Percentiles rank a stretch among this genome's conserved stretches.
phyloP scores from a whole-genome alignment of 2,329 filamentous ascomycete genomes.

The Lachnellula hyalina region DNA sequence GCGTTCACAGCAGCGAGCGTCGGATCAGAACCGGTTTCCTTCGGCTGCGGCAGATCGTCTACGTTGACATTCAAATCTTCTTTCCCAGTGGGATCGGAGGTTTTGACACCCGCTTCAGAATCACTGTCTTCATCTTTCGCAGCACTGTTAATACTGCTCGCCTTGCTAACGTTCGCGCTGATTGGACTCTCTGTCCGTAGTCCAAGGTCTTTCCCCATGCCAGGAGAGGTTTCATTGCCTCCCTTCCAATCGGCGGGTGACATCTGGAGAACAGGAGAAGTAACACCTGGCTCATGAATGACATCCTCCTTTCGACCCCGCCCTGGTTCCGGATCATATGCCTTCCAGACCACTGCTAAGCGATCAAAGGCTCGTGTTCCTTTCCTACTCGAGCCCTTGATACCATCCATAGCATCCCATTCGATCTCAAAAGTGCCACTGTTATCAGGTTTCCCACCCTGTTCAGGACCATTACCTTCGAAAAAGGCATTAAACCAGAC shows the following conservation, averaged over 20 bases:
- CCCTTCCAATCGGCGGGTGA: slow-evolving; percentile 69
- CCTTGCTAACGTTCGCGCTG: slow-evolving; percentile 64
- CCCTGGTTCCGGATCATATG: slow-evolving; percentile 29
- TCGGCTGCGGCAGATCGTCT: slow-evolving; percentile 19
- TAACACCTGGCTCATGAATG: slow-evolving; percentile 59
- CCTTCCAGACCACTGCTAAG: slow-evolving; percentile 79
- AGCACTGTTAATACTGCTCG: slow-evolving; percentile 58
- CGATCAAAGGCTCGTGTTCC: slow-evolving; percentile 77
- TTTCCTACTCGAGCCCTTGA: slow-evolving; percentile 82
- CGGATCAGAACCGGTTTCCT: slow-evolving; percentile 16
- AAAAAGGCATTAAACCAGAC: slow-evolving; percentile 98
- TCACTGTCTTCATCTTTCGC: slow-evolving; percentile 15
- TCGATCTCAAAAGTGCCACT: slow-evolving; percentile 66
- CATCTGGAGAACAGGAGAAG: slow-evolving; percentile 66
- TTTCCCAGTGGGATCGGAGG: slow-evolving; percentile 24
- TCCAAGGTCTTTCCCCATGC: slow-evolving; percentile 60
- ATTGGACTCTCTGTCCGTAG: slow-evolving; percentile 59
- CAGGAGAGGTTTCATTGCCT: slow-evolving; percentile 40
- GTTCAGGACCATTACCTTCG: slow-evolving; percentile 72
- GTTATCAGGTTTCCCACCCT: slow-evolving; percentile 57
- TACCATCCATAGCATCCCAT: slow-evolving; percentile 85
- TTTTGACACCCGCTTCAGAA: slow-evolving; percentile 23
- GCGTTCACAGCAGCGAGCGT: slow-evolving; percentile 19
- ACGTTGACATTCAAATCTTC: slow-evolving; percentile 24
- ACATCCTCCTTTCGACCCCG: slow-evolving; percentile 34